Percentiles rank a stretch among this genome's conserved stretches.
phyloP scores from a whole-genome alignment of 1,284 basidiomycete genomes.

The Sanguinoderma infundibulare region DNA sequence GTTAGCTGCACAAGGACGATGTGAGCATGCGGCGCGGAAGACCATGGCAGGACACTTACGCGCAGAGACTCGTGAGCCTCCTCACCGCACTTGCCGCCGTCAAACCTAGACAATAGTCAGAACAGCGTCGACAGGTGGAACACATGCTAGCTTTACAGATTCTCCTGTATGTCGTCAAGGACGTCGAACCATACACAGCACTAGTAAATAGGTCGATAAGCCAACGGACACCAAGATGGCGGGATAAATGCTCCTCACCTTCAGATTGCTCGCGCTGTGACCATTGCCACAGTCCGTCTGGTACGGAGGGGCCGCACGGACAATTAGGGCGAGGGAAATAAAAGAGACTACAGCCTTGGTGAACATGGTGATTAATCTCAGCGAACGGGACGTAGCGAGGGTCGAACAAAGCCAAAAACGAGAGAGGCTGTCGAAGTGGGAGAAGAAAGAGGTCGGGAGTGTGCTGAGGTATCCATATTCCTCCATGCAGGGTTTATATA shows the following conservation, averaged over 20 bases:
- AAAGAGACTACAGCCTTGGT: slow-evolving; percentile 12
- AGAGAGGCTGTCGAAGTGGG: neutral
- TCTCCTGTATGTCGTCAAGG: slow-evolving; percentile 22
- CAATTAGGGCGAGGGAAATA: slow-evolving; percentile 12
- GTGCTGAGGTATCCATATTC: neutral
- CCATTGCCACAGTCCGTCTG: slow-evolving; percentile 26
- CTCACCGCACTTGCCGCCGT: slow-evolving; percentile 28
- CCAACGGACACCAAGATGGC: too few relatives aligned
- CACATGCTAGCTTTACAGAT: slow-evolving; percentile 1
- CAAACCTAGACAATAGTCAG: slow-evolving; percentile 6
- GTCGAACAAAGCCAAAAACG: neutral
- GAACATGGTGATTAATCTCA: slow-evolving; percentile 9
- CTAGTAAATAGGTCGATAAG: neutral
- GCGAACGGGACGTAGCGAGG: slow-evolving; percentile 5
- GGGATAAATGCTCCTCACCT: slow-evolving; percentile 21
- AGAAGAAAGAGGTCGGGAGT: neutral
- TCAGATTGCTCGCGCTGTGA: slow-evolving; percentile 37
- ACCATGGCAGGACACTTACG: neutral
- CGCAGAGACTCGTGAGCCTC: slow-evolving; percentile 32
- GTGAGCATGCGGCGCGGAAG: neutral
- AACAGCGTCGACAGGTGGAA: neutral
- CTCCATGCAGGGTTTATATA: slow-evolving; percentile 1
- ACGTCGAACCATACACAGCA: slow-evolving; percentile 24
- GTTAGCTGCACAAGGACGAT: slow-evolving; percentile 16
- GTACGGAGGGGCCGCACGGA: slow-evolving; percentile 15